Base-by-base conservation (phyloP, 2,329 filamentous ascomycete genomes). In the Macrophomina pseudophaseolina region DNA sequence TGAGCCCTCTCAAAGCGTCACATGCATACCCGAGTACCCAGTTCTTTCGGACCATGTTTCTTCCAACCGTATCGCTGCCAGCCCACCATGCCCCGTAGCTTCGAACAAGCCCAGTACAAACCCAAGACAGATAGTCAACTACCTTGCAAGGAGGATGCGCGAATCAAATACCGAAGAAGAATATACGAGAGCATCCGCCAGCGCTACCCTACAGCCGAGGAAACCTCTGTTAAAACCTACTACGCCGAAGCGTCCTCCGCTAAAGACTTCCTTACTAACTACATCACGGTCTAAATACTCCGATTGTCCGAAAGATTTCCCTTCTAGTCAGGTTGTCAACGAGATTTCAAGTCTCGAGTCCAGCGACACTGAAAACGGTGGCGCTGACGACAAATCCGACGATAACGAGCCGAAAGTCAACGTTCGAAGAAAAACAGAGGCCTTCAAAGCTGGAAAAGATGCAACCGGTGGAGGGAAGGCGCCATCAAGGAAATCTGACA, bases 151-250 rank as follows among this genome's bases (percentile, higher is more conserved):
- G 28, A 9, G 30, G 1, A 49, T 49, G 9, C 56, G 40, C 11
- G 42, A 49, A n/a, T 33, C 30, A 11, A 60, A 60, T 32, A 60
- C 56, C 5, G 16, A 48, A 33, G 42, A 23, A 12, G 56, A 60
- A 23, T 60, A 60, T n/a, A 18, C 42, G 14, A 44, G 28, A 14
- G 42, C 56, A 1, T 35, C 56, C 3, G 4, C 9, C 30, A 23
- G 32, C 42, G 4, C 11, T 1, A 35, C 56, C 1, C 30, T 16
- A 6, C n/a, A 32, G 14, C 30, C 56, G 5, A 49, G 8, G 9
- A 23, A 32, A 5, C 28, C 28, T 33, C 30, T 5, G 8, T 12
- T 53, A n/a, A 5, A 28, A 2, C 48, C 30, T 23, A 28, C 18
- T 8, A 5, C 3, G n/a, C 53, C 35, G 4, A 33, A n/a, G 14